Conservation (phyloP, 495 filamentous ascomycete species). For the Penicillium cinerascens region DNA sequence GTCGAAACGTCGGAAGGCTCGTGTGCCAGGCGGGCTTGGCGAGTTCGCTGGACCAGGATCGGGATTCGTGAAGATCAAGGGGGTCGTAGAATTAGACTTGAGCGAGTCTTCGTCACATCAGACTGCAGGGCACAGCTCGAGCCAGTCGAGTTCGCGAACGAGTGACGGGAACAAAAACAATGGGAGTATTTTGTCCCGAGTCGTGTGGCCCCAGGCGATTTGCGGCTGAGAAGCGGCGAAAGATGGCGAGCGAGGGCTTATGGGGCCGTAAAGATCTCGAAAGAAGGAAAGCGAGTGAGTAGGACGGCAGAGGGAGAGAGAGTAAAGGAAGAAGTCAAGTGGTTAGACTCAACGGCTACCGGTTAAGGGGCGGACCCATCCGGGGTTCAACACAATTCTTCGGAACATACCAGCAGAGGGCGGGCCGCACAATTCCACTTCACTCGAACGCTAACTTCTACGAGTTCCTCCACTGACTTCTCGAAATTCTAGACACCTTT, state of each 20-base stretch:
- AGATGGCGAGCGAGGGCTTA: not conserved
- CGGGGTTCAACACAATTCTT: conserved; percentile 3
- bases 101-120: not conserved
- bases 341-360: not conserved
- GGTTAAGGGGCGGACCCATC: conserved; percentile 6
- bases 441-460: not conserved
- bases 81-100: not conserved
- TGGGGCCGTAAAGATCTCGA: not conserved
- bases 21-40: conserved; percentile 23
- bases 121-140: conserved; percentile 6
- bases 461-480: not conserved
- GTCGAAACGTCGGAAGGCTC: conserved; percentile 15
- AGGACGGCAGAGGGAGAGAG: not conserved
- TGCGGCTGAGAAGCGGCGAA: not conserved
- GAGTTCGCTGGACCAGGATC: conserved; percentile 4
- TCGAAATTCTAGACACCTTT: not conserved
- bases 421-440: not conserved
- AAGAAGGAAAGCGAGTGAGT: not conserved
- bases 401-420: conserved; percentile 1
- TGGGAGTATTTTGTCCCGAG: not conserved
- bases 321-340: not conserved
- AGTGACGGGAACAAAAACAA: not conserved
- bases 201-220: not conserved
- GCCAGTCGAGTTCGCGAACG: conserved; percentile 10
- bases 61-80: not conserved